These are phyloP conservation scores for Ceratocystis cubensis DNA, from an alignment of 2,329 filamentous ascomycete species.

Conservation along the genomic window DNA sequence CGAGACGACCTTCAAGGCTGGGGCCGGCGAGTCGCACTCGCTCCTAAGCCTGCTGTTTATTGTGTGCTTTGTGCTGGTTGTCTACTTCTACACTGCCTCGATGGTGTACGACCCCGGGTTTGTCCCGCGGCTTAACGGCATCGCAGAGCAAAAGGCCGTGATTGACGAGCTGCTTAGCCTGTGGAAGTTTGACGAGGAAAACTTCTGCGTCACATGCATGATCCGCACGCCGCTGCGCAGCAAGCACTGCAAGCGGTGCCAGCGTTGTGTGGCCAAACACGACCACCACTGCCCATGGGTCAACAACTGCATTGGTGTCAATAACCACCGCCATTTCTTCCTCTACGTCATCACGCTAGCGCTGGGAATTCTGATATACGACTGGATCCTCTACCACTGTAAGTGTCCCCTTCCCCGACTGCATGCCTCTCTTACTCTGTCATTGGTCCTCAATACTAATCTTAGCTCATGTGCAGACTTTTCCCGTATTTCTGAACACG, in stretches of 20 bases:
- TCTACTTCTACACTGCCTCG: slow-evolving; percentile 75
- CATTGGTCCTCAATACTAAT: slow-evolving; percentile 4
- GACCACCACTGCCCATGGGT: slow-evolving; percentile 99
- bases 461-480: slow-evolving; percentile 44
- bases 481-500: slow-evolving; percentile 41
- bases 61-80: slow-evolving; percentile 49
- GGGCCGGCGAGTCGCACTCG: slow-evolving; percentile 44
- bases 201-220: slow-evolving; percentile 94
- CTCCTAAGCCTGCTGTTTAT: slow-evolving; percentile 68
- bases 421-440: not conserved
- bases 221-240: slow-evolving; percentile 81
- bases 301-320: slow-evolving; percentile 87
- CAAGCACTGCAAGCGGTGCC: slow-evolving; percentile 88
- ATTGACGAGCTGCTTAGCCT: slow-evolving; percentile 74
- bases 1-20: slow-evolving; percentile 27
- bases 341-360: slow-evolving; percentile 73
- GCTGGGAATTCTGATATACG: slow-evolving; percentile 57
- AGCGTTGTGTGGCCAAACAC: slow-evolving; percentile 87
- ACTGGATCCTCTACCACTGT: slow-evolving; percentile 64
- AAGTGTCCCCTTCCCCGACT: slow-evolving; percentile 27
- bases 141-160: slow-evolving; percentile 76
- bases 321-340: slow-evolving; percentile 94
- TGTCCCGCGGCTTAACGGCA: slow-evolving; percentile 78
- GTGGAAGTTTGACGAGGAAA: slow-evolving; percentile 86
- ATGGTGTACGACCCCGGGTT: slow-evolving; percentile 88